Base-by-base conservation (phyloP, 176 grass and related monocot genomes). In the Oryza rufipogon region DNA sequence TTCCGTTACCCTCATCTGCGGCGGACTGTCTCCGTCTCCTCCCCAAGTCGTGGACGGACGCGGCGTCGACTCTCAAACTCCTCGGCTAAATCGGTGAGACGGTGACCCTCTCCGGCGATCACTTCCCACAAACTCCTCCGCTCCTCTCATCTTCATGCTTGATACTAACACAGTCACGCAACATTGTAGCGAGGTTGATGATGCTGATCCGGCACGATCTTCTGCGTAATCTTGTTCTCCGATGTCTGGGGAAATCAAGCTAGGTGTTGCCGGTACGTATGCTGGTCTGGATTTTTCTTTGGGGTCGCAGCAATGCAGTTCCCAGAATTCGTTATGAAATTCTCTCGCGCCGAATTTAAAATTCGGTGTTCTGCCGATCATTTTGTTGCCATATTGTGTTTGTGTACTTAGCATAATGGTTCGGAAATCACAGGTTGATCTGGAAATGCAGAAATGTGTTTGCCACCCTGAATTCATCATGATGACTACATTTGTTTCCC, bases 391-490 rank as follows among this genome's bases (percentile, higher is more conserved):
- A 5, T 19, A 11, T 23, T 63, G 8, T 63, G 20, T 63, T 23
- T 63, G 9, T 23, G 20, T 63, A 32, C 30, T 32, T 23, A 22
- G n/a, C 58, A 41, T 41, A 68, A 17, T 11, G 58, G 19, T 68
- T 77, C 15, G 10, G 4, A 75, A 12, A 77, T 44, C 47, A 23
- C 38, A 84, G 56, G 16, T 52, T 80, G n/a, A 56, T 17, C 56
- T 15, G 58, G 70, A 86, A 25, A 60, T 33, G 47, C 64, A 20
- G 26, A 26, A 25, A 64, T 39, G 16, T 34, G 23, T 11, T 14
- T 11, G 47, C 47, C 3, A 26, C 15, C 15, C 63, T 75, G 32
- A 45, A 71, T 75, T 25, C 78, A 68, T 87, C 70, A 68, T 87
- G 63, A 34, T 69, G 36, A 15, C 8, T 34, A 25, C 70, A 45